Evolutionary conservation across 2,329 filamentous ascomycete genomes (phyloP).

Genomic region (Elsinoe australis): DNA sequence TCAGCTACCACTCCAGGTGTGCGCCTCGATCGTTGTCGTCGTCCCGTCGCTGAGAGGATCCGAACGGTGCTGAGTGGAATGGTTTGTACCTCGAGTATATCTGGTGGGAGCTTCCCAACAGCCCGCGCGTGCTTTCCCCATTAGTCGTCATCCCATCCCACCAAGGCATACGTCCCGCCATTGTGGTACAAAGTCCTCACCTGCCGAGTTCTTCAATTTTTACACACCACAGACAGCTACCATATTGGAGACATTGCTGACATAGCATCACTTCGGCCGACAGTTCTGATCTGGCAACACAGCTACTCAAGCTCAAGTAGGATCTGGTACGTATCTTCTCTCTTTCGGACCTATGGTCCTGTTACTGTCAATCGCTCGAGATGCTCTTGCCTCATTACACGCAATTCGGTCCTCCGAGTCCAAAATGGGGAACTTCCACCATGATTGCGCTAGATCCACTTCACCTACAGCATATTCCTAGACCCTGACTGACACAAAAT

Average conservation of each 20-base stretch:
- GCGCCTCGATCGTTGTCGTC: constrained; percentile 3
- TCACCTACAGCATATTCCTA: neutral
- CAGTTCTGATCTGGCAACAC: no score
- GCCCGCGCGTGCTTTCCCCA: constrained; percentile 16
- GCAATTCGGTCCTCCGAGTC: no score
- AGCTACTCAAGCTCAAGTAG: no score
- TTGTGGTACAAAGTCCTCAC: neutral
- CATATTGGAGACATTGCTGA: neutral
- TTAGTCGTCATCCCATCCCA: constrained; percentile 9
- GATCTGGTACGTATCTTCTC: neutral
- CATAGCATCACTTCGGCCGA: neutral
- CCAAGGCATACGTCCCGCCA: neutral
- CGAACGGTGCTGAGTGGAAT: constrained; percentile 1
- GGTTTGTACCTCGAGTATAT: constrained; percentile 8
- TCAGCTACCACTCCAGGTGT: constrained; percentile 4
- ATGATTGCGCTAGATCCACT: neutral
- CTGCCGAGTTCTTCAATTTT: neutral
- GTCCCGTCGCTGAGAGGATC: neutral
- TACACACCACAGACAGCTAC: neutral
- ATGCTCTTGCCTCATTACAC: neutral
- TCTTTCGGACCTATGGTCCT: neutral
- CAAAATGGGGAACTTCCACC: constrained; percentile 6
- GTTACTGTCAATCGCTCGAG: neutral
- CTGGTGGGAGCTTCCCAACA: constrained; percentile 12
- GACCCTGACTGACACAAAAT: constrained; percentile 12